phyloP scores from a whole-genome alignment of 2,329 filamentous ascomycete genomes.

The Phaeomoniella chlamydospora region DNA sequence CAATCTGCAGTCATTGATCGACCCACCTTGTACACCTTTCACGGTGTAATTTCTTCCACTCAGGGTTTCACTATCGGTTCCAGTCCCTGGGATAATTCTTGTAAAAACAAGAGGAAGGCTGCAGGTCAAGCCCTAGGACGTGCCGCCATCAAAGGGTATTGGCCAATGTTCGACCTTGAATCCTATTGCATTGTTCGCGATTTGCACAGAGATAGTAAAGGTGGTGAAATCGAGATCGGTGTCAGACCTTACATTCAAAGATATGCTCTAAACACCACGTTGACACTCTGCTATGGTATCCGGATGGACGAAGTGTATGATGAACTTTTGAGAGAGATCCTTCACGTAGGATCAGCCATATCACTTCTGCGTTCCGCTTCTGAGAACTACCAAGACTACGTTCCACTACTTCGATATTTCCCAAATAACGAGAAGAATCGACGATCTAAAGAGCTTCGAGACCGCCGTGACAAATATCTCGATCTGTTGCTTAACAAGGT shows the following conservation, averaged over 20 bases:
- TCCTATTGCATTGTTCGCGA: conserved; percentile 54
- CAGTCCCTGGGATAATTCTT: conserved; percentile 63
- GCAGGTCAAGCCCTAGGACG: conserved; percentile 60
- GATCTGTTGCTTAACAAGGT: conserved; percentile 37
- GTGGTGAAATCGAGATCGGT: conserved; percentile 47
- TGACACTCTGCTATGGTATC: conserved; percentile 63
- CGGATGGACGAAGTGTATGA: conserved; percentile 56
- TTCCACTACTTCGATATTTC: conserved; percentile 50
- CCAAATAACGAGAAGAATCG: conserved; percentile 40
- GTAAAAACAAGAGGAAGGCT: conserved; percentile 56
- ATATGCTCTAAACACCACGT: conserved; percentile 55
- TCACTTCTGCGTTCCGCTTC: conserved; percentile 61
- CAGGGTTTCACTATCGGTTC: conserved; percentile 67
- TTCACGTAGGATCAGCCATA: conserved; percentile 58
- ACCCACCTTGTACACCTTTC: conserved; percentile 61
- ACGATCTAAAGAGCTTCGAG: conserved; percentile 45
- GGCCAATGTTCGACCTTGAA: conserved; percentile 64
- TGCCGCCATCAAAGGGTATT: conserved; percentile 55
- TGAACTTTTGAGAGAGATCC: conserved; percentile 55
- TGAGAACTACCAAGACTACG: conserved; percentile 69
- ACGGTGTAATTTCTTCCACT: conserved; percentile 55
- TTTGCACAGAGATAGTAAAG: conserved; percentile 44
- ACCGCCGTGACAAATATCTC: conserved; percentile 50
- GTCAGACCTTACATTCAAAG: conserved; percentile 54
- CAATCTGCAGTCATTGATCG: conserved; percentile 60